These are phyloP conservation scores for Mortierella sp. DNA, from an alignment of 371 early-diverging fungal species.

Conservation along the genomic window DNA sequence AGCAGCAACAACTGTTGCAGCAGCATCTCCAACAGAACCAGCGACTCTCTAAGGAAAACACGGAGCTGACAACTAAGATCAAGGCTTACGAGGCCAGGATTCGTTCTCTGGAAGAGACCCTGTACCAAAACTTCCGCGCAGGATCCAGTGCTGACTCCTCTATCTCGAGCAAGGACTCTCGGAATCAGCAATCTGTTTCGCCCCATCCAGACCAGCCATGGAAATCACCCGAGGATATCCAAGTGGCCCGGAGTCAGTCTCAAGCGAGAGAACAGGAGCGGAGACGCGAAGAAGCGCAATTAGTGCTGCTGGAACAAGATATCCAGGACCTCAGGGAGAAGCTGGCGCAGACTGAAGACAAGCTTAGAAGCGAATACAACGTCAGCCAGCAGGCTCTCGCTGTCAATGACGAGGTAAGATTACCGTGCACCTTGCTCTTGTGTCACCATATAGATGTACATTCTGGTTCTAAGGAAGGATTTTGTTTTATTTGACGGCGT, in stretches of 20 bases:
- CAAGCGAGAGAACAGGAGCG: constrained; percentile 33
- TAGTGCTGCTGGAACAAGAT: constrained; percentile 31
- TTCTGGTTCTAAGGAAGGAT: too few species aligned
- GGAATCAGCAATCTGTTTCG: constrained; percentile 15
- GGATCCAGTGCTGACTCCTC: constrained; percentile 30
- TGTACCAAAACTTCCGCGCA: constrained; percentile 57
- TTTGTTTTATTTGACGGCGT: too few species aligned
- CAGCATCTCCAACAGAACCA: constrained; percentile 41
- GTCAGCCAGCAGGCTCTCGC: constrained; percentile 19
- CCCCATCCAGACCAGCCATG: constrained; percentile 27
- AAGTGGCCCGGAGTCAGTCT: constrained; percentile 17
- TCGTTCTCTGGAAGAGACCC: constrained; percentile 56
- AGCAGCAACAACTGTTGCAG: constrained; percentile 32
- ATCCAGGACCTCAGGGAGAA: constrained; percentile 12
- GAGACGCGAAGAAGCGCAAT: constrained; percentile 22
- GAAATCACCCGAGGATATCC: constrained; percentile 31
- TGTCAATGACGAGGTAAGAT: constrained; percentile 42
- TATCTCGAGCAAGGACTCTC: constrained; percentile 30
- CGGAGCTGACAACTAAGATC: constrained; percentile 53
- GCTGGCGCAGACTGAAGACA: constrained; percentile 19
- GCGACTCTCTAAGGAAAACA: constrained; percentile 38
- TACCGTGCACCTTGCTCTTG: background rate
- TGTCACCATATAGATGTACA: too few species aligned
- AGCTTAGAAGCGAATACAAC: constrained; percentile 20
- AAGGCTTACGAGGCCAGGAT: constrained; percentile 65